A percentile compares a stretch with the other conserved stretches of the same genome.
These are phyloP conservation scores for Beauveria sp. DNA, from an alignment of 2,329 filamentous ascomycete species.

Conservation along the genomic window DNA sequence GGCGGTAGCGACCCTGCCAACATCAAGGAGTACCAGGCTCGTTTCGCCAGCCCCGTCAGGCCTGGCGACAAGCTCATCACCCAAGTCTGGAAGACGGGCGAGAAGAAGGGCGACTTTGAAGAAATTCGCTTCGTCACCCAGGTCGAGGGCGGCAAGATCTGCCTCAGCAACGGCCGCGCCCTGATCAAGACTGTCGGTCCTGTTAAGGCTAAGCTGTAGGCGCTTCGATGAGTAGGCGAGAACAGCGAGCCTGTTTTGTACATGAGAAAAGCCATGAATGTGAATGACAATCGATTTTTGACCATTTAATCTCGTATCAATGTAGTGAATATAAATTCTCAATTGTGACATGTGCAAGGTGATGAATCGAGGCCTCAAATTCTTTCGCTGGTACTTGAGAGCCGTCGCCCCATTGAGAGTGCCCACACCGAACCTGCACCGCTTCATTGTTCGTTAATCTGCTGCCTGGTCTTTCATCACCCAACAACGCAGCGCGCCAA, in stretches of 20 bases:
- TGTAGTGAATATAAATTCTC: background rate
- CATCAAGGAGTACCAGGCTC: constrained; percentile 79
- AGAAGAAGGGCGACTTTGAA: constrained; percentile 59
- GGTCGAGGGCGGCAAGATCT: constrained; percentile 75
- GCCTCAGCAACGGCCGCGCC: constrained; percentile 79
- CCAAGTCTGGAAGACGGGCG: constrained; percentile 72
- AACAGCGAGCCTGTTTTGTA: background rate
- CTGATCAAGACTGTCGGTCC: constrained; percentile 58
- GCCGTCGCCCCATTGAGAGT: background rate
- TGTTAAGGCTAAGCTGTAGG: constrained; percentile 56
- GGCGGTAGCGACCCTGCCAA: constrained; percentile 73
- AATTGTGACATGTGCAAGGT: background rate
- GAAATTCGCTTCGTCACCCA: constrained; percentile 75
- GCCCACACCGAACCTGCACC: background rate
- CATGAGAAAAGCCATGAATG: constrained; percentile 1
- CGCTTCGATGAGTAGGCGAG: background rate
- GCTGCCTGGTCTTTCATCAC: constrained; percentile 13
- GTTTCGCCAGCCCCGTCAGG: constrained; percentile 78
- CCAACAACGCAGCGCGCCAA: background rate
- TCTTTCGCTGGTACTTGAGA: background rate
- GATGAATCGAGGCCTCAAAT: background rate
- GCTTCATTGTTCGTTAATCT: constrained; percentile 13
- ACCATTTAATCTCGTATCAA: background rate
- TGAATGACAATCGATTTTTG: background rate
- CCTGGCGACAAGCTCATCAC: constrained; percentile 77